Percentiles rank a stretch among this genome's conserved stretches.
phyloP scores from a whole-genome alignment of 1,139 yeast species.

The Nakaseomyces nivariensis region DNA sequence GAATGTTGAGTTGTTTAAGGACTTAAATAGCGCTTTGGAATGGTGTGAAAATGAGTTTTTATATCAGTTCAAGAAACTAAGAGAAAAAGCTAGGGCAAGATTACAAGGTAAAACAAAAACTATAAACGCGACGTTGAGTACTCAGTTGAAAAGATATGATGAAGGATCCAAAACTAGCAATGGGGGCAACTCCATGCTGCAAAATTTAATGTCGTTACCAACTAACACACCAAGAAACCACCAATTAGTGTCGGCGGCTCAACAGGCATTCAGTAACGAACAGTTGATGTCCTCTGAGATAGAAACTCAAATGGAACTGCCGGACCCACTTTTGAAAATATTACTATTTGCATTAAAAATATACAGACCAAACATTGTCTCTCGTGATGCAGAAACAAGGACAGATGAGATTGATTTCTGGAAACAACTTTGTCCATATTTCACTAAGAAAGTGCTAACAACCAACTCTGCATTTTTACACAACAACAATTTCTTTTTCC shows the following conservation, averaged over 20 bases:
- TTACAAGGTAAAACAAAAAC: conserved; percentile 7
- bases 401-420: conserved; percentile 23
- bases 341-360: conserved; percentile 24
- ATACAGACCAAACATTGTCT: conserved; percentile 31
- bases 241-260: conserved; percentile 33
- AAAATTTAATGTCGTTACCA: conserved; percentile 21
- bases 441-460: conserved; percentile 13
- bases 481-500: conserved; percentile 39
- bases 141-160: background rate
- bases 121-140: background rate
- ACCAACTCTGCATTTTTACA: conserved; percentile 16
- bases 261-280: conserved; percentile 26
- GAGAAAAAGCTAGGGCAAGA: conserved; percentile 19
- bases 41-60: conserved; percentile 94
- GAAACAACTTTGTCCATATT: conserved; percentile 23
- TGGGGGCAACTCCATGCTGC: conserved; percentile 4
- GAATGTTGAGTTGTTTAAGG: conserved; percentile 35
- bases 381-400: conserved; percentile 14
- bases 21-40: conserved; percentile 80
- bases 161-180: conserved; percentile 11
- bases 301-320: conserved; percentile 33
- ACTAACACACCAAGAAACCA: conserved; percentile 34
- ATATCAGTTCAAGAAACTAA: conserved; percentile 46
- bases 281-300: conserved; percentile 31
- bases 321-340: conserved; percentile 21